Conservation (phyloP, 768 basidiomycete species). For the Pisolithus albus region DNA sequence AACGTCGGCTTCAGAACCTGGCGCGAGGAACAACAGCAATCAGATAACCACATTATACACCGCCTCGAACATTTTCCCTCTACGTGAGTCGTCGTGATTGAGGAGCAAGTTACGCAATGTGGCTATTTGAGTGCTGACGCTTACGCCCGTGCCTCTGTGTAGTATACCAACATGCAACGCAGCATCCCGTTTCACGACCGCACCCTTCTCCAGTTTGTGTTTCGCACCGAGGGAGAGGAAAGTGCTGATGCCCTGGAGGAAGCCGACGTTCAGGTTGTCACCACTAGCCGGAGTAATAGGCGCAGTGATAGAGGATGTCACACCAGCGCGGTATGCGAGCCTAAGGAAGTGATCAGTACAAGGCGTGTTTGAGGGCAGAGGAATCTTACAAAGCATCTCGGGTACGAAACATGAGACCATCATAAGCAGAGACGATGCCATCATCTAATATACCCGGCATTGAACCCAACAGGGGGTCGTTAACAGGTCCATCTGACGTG, state of each 20-base stretch:
- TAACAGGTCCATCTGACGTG: too few relatives aligned
- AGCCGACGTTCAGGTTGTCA: constrained; percentile 20
- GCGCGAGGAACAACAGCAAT: background rate
- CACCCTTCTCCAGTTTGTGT: constrained; percentile 49
- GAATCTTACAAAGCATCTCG: too few relatives aligned
- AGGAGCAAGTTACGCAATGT: constrained; percentile 45
- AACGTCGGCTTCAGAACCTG: constrained; percentile 5
- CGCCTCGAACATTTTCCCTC: constrained; percentile 27
- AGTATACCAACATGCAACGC: constrained; percentile 56
- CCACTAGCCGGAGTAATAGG: background rate
- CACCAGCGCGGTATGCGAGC: too few relatives aligned
- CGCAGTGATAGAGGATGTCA: too few relatives aligned
- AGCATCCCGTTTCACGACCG: constrained; percentile 36
- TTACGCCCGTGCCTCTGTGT: constrained; percentile 25
- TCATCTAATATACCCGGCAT: too few relatives aligned
- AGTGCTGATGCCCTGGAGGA: constrained; percentile 52
- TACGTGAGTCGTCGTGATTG: constrained; percentile 18
- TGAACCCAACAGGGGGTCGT: too few relatives aligned
- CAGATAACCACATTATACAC: constrained; percentile 29
- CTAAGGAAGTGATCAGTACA: too few relatives aligned
- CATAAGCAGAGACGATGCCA: too few relatives aligned
- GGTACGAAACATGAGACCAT: too few relatives aligned
- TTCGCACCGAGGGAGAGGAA: constrained; percentile 51
- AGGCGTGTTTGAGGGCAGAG: too few relatives aligned
- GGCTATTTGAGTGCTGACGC: constrained; percentile 60